Conservation (phyloP, 2,329 filamentous ascomycete species). For the Sporothrix schenckii region DNA sequence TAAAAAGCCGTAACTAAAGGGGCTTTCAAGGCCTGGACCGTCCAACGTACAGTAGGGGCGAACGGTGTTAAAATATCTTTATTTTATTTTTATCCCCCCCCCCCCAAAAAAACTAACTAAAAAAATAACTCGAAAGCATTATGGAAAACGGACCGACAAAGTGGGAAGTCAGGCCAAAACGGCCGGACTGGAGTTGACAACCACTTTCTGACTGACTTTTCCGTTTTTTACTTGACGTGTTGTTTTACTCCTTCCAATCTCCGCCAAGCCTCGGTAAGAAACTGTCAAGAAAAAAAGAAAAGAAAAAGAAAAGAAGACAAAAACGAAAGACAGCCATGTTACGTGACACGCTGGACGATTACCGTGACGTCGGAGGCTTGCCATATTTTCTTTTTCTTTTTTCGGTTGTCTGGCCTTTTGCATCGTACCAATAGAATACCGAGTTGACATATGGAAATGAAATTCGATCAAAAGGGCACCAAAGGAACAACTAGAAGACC, state of each 20-base stretch:
- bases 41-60: neutral
- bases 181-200: neutral
- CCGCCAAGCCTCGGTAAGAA: slow-evolving; percentile 8
- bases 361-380: neutral
- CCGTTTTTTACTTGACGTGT: too few species aligned
- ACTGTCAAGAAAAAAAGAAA: too few species aligned
- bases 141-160: neutral
- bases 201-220: neutral
- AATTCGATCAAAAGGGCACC: too few species aligned
- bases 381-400: too few species aligned
- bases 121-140: neutral
- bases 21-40: neutral
- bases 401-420: too few species aligned
- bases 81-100: too few species aligned
- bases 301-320: neutral
- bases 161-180: neutral
- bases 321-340: neutral
- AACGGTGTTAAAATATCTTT: neutral
- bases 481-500: too few species aligned
- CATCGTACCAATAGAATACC: too few species aligned
- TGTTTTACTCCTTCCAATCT: too few species aligned
- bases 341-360: slow-evolving; percentile 9
- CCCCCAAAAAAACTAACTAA: neutral
- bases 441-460: too few species aligned
- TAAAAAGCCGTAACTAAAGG: neutral